Conservation (phyloP, 257 asterid species). For the Cinchona pubescens region DNA sequence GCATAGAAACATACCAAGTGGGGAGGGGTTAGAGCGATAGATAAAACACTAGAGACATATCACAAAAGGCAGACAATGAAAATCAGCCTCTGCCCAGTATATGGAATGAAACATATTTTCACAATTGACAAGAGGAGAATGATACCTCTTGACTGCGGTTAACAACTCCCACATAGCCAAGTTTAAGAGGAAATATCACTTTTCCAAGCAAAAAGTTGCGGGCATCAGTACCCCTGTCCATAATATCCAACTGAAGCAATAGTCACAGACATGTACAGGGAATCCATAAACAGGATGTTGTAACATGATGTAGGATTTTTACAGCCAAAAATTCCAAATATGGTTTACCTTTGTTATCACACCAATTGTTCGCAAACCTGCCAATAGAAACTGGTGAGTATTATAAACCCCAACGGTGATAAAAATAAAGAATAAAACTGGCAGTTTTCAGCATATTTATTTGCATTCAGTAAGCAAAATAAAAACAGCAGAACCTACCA, state of each 20-base stretch:
- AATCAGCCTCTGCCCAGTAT: not conserved
- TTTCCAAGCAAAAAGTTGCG: conserved; percentile 91
- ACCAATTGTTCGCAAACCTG: conserved; percentile 95
- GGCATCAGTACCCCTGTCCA: conserved; percentile 98
- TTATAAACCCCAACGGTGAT: conserved; percentile 15
- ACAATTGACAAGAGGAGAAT: not conserved
- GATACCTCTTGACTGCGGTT: conserved; percentile 97
- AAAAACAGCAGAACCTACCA: conserved; percentile 42
- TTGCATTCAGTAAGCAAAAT: not conserved
- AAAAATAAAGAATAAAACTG: not conserved
- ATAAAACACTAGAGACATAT: not conserved
- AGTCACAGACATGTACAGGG: conserved; percentile 10
- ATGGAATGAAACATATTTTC: not conserved
- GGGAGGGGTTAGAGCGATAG: not conserved
- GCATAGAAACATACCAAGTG: not conserved
- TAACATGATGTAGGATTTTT: conserved; percentile 5
- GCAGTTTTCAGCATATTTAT: not conserved
- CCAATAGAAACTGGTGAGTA: conserved; percentile 24
- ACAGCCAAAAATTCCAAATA: not conserved
- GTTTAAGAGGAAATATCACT: conserved; percentile 92
- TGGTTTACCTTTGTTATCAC: conserved; percentile 77
- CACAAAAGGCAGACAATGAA: not conserved
- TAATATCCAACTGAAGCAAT: conserved; percentile 81
- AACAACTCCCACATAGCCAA: conserved; percentile 95
- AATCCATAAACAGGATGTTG: not conserved